Evolutionary conservation across 2,329 filamentous ascomycete genomes (phyloP), one percentile per base, ranked within the genome.

Genomic region (Calonectria multiphialidica): DNA sequence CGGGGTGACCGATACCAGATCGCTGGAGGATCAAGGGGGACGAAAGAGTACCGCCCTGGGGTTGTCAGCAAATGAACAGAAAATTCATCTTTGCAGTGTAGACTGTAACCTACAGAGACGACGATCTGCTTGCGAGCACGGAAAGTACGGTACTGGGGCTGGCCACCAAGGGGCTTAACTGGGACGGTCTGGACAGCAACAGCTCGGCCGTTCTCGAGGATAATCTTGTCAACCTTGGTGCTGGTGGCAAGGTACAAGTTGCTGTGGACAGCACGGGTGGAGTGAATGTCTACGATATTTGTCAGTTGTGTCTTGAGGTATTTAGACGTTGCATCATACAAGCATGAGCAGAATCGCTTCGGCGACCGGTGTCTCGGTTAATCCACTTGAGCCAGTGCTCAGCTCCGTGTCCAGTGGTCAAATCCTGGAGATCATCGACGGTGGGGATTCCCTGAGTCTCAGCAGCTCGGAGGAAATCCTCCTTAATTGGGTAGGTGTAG

Each of bases 381-480:
- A 96, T 95, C 94, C 94, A 96, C 84, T 96, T 95, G 68, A 96
- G 85, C 94, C 94, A 96, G 75, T 95, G 93, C 84, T 95, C 93
- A 55, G 93, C 94, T 74, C 94, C 94, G 71, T 92, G 90, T 16
- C 85, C 92, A 1, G 92, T 94, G 33, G 84, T 85, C 65, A 95
- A 85, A 78, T 96, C 94, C 81, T 96, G 92, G 4, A 95, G 87
- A 80, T 96, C 94, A 80, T 96, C 93, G 15, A 94, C 94, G 15
- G 90, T 87, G 0, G 85, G 94, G 71, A 95, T 95, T 23, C 91
- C 93, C 80, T 95, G 93, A 0, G 92, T 92, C 78, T 95, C 93
- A 3, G 90, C 87, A 18, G 93, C 93, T 23, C 93, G 88, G 44
- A 95, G 86, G 87, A 95, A 95, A 83, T 96, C 94, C 64, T 95